Percentiles rank a stretch among this genome's conserved stretches.
phyloP scores from a whole-genome alignment of 192 early-diverging fungal species.

The Geranomyces variabilis region DNA sequence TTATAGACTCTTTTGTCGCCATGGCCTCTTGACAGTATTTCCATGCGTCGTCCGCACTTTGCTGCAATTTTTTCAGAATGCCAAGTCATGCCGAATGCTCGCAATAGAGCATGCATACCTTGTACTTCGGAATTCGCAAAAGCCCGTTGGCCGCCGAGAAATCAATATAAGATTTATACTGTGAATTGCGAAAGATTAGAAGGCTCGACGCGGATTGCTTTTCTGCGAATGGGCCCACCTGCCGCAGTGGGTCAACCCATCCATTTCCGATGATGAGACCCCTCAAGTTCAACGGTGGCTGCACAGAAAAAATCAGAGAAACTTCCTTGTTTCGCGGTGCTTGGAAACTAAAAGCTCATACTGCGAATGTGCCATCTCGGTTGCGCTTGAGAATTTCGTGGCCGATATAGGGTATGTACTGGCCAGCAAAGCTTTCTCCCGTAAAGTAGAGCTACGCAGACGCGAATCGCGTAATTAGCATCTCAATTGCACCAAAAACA shows the following conservation, averaged over 20 bases:
- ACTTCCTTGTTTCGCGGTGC: too few relatives aligned
- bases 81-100: neutral
- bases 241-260: conserved; percentile 72
- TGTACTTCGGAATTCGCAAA: conserved; percentile 17
- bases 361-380: conserved; percentile 3
- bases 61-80: neutral
- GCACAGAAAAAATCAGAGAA: too few relatives aligned
- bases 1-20: conserved; percentile 30
- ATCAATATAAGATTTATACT: conserved; percentile 58
- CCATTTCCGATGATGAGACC: conserved; percentile 73
- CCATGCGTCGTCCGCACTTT: conserved; percentile 18
- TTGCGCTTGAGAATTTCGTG: conserved; percentile 52
- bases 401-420: conserved; percentile 72
- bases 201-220: too few relatives aligned
- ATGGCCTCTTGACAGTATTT: conserved; percentile 26
- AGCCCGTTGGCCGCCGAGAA: conserved; percentile 47
- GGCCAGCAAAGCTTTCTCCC: conserved; percentile 77
- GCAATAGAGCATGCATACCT: neutral
- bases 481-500: too few relatives aligned
- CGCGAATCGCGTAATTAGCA: too few relatives aligned
- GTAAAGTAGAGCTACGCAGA: conserved; percentile 61
- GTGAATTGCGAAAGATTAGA: neutral
- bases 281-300: conserved; percentile 42
- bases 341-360: too few relatives aligned
- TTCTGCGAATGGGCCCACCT: conserved; percentile 28